Evolutionary conservation across 164 flowering plant genomes (phyloP), one percentile per base, ranked within the genome.

Genomic region (Dillenia turbinata): DNA sequence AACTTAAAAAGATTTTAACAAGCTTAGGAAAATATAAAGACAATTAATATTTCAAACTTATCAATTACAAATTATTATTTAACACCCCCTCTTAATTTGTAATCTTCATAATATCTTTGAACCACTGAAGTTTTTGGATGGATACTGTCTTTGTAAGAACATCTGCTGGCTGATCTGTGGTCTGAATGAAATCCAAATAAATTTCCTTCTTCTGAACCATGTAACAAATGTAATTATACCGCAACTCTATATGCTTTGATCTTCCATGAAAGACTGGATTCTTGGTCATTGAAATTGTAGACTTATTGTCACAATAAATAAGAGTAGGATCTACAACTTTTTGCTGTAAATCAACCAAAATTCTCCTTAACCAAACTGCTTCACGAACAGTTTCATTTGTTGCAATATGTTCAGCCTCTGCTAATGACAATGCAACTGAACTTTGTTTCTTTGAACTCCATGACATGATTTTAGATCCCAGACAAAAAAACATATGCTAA

Each of bases 241-340:
- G 54, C 7, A 52, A 2, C 54, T 52, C 54, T 9, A 52, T 52
- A 24, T 52, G 54, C 12, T 52, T 52, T 52, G 54, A 52, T 24
- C 0, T 14, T 10, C 54, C 22, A 15, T 52, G 54, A 11, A 24
- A 54, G 9, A 19, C 56, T 22, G 56, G 56, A 19, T 54, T 54
- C 56, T 54, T 54, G 12, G 56, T 54, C 56, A 54, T 54, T 9
- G 56, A 33, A 54, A 54, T 54, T 17, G 44, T 13, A 9, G 56
- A 54, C 56, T 22, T 52, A 8, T 54, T 54, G 1, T 54, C 56
- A 24, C 43, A 54, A 22, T 12, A 54, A 13, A 54, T 22, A 10
- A 43, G 22, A 3, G 43, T 54, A 7, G 43, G 56, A 10, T 33
- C 11, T 22, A 2, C 43, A 15, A 22, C 43, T 15, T 9, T 13